Conservation (phyloP, 176 grass and related monocot species). For the Canna indica region DNA sequence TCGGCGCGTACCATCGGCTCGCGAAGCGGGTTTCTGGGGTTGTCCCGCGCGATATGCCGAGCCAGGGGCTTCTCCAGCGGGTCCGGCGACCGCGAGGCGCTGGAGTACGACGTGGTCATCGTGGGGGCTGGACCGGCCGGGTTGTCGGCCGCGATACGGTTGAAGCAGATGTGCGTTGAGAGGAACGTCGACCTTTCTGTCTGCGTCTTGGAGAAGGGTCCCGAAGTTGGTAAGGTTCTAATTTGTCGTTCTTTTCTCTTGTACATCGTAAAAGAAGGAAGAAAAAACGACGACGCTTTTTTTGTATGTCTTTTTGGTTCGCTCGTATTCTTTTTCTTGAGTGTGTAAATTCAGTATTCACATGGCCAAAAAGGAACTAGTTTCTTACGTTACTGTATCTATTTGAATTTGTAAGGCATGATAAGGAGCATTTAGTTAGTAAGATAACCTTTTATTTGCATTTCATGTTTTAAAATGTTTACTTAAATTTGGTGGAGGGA, state of each 20-base stretch:
- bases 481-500: too few species aligned
- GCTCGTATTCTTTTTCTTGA: background rate
- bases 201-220: slow-evolving; percentile 76
- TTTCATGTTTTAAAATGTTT: too few species aligned
- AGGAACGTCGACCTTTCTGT: slow-evolving; percentile 73
- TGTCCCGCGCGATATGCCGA: background rate
- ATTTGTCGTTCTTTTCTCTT: background rate
- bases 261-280: background rate
- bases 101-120: slow-evolving; percentile 81
- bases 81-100: slow-evolving; percentile 37
- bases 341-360: too few species aligned
- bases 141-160: slow-evolving; percentile 67
- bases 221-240: slow-evolving; percentile 62
- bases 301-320: background rate
- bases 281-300: too few species aligned
- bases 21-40: background rate
- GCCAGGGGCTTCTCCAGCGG: slow-evolving; percentile 30
- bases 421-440: too few species aligned
- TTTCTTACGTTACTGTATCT: too few species aligned
- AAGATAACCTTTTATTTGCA: too few species aligned
- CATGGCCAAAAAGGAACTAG: too few species aligned
- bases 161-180: slow-evolving; percentile 77
- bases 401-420: too few species aligned
- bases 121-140: slow-evolving; percentile 80
- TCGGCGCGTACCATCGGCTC: background rate